Conservation (phyloP, 2,329 filamentous ascomycete species). For the Xylaria sp. region DNA sequence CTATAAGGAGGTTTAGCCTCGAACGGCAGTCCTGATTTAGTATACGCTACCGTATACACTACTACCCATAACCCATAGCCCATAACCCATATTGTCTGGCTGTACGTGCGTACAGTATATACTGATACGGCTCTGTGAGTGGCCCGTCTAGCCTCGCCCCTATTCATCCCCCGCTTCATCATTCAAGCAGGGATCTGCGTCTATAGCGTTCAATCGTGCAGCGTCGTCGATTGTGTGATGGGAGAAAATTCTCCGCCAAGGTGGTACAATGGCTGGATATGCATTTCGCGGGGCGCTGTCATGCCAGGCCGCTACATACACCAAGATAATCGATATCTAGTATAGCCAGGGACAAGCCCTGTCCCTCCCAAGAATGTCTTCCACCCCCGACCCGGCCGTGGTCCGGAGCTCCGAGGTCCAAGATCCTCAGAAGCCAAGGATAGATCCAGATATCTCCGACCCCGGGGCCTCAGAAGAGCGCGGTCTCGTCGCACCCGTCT, state of each 20-base stretch:
- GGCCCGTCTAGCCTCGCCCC: not conserved
- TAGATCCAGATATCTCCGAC: constrained; percentile 9
- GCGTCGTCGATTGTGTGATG: not conserved
- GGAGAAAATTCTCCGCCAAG: not conserved
- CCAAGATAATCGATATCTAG: not conserved
- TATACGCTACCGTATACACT: too few species aligned
- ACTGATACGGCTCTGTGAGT: not conserved
- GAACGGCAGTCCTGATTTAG: not conserved
- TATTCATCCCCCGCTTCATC: not conserved
- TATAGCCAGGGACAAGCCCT: not conserved
- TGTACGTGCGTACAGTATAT: too few species aligned
- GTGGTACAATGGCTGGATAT: not conserved
- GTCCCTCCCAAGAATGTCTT: constrained; percentile 21
- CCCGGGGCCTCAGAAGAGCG: not conserved
- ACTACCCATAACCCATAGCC: too few species aligned
- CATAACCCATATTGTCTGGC: too few species aligned
- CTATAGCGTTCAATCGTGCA: not conserved
- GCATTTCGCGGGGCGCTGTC: not conserved
- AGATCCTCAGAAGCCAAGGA: constrained; percentile 4
- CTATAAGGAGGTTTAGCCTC: not conserved
- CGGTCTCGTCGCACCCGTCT: constrained; percentile 23
- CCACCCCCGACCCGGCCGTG: constrained; percentile 22
- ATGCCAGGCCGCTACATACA: not conserved
- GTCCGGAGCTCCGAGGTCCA: constrained; percentile 13
- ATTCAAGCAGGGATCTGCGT: not conserved